Base-by-base conservation (phyloP, 768 basidiomycete genomes). In the Rhodotorula babjevae region DNA sequence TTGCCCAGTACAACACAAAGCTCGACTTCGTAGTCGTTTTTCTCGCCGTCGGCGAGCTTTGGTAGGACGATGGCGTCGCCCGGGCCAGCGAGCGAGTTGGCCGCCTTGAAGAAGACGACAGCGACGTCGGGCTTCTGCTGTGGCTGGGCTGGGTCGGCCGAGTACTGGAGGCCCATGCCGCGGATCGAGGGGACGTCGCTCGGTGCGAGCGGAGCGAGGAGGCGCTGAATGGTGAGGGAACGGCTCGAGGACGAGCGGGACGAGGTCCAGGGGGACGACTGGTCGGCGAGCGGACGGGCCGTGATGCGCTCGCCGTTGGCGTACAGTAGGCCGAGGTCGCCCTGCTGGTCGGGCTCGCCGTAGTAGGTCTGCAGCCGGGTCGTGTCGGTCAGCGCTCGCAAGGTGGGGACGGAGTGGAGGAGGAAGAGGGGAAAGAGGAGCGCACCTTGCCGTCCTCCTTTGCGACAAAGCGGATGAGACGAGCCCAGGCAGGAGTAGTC, bases 1-100 rank as follows among this genome's bases (percentile, higher is more conserved):
- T 77, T 78, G 19, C 81, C 80, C 29, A 82, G 78, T 4, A 82
- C 80, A 31, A 81, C 71, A 19, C 75, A 80, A 52, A 81, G 66
- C 67, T 81, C 81, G 29, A 77, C 71, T 69, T 82, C 81, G 66
- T 81, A 81, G 63, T 82, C 81, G 56, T 74, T 79, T 47, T 71
- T 65, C 56, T 68, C 65, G 10, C 52, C 72, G 2, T 14, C 2
- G 15, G 79, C 76, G 11, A 77, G 47, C 23, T 62, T 70, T 3
- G 79, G 79, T 3, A 81, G 57, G n/a, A 80, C 61, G 42, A 78
- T 79, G 8, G 77, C 79, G 9, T 73, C 64, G 42, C 72, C 77
- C 0, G 82, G 81, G 31, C 80, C 79, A 8, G 73, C 73, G 33
- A 83, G 60, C 0, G 80, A 36, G 0, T 75, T 77, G 0, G 71